Base-by-base conservation (phyloP, 768 basidiomycete species). In the Hygrocybe punicea region DNA sequence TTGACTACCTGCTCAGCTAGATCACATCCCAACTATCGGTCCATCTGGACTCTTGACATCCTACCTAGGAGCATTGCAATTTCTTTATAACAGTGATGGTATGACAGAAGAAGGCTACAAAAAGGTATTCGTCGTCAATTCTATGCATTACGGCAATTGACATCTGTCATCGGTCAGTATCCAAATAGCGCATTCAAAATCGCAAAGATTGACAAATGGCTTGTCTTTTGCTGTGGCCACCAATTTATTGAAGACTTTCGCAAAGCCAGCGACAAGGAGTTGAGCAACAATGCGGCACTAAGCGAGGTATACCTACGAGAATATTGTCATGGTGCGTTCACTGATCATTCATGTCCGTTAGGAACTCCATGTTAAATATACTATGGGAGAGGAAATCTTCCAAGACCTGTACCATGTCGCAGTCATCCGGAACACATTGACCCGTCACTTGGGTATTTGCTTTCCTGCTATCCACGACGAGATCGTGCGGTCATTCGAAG, bases 381-480 rank as follows among this genome's bases (percentile, higher is more conserved):
- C 75, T 0, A 50, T 78, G 1, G 75, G 75, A 7, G 48, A 62
- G 13, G 64, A 61, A 11, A 63, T 75, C 35, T 63, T 61, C 24
- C 46, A 61, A 14, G 29, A 29, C 29, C 4, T 29, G 29, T 29
- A 29, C 29, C 29, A 29, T 29, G 29, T 29, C 25, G 8, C 11
- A 50, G 10, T n/a, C 13, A 37, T 8, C 25, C 69, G 71, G 6
- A 65, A 67, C 4, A 64, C 65, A 13, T 65, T 79, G 21, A 76
- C 72, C 8, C 62, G 74, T 45, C 73, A 74, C 46, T 56, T 78
- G 8, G 64, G 63, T 17, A 60, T 61, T 6, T 60, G 70, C 19
- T 72, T 77, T 53, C 66, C 72, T 14, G 71, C 67, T 5, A 52
- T 85, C 11, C 71, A 68, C 1, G 79, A 84, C 25, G 85, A 86